phyloP scores from a whole-genome alignment of 169 alveolate species.

The Cryptosporidium ryanae region DNA sequence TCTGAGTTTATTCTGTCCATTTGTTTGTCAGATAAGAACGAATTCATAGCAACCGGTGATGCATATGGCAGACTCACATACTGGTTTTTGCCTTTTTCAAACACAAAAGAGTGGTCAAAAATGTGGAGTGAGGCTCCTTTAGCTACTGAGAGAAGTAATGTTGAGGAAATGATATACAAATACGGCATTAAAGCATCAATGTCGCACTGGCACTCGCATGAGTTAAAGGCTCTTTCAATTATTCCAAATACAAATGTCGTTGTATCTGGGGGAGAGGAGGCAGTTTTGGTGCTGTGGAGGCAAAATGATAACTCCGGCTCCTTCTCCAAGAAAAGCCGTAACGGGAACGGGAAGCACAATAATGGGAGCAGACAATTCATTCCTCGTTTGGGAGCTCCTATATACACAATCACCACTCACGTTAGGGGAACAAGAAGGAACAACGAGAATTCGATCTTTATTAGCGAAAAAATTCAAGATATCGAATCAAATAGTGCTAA shows the following conservation, averaged over 20 bases:
- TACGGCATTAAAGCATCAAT: conserved; percentile 32
- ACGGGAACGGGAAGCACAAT: background rate
- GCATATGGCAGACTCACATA: conserved; percentile 71
- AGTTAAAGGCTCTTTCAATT: conserved; percentile 21
- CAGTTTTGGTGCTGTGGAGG: conserved; percentile 59
- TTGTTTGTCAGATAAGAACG: conserved; percentile 15
- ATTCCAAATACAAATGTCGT: conserved; percentile 59
- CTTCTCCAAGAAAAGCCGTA: background rate
- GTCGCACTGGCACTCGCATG: conserved; percentile 70
- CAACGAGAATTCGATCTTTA: background rate
- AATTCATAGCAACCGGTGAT: conserved; percentile 63
- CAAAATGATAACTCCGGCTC: conserved; percentile 46
- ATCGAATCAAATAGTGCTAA: background rate
- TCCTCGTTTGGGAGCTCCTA: conserved; percentile 72
- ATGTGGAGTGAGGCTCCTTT: conserved; percentile 67
- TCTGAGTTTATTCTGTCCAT: conserved; percentile 63
- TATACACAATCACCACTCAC: conserved; percentile 32
- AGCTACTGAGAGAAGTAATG: conserved; percentile 6
- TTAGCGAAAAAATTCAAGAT: background rate
- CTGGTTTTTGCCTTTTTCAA: conserved; percentile 60
- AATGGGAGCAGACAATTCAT: conserved; percentile 64
- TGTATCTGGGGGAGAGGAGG: conserved; percentile 75
- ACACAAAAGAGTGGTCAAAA: conserved; percentile 8
- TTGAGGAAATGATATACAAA: conserved; percentile 48
- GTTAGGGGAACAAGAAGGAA: background rate